Percentiles rank a stretch among this genome's conserved stretches.
Conservation (phyloP, 176 grass and related monocot species). For the Tillandsia leiboldiana region DNA sequence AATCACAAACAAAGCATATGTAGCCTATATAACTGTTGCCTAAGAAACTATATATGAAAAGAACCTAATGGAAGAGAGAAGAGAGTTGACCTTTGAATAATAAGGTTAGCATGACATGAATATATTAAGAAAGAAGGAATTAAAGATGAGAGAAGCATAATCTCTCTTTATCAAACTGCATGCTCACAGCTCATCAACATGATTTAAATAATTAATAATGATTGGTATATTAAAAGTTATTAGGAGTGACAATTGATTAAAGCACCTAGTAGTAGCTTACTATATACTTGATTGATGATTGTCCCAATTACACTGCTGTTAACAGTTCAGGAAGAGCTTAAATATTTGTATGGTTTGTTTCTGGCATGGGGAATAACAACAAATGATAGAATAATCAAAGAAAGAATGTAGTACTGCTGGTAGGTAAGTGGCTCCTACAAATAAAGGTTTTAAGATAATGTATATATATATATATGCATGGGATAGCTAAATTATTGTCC, state of each 20-base stretch:
- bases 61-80: neutral
- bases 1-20: neutral
- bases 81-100: constrained; percentile 5
- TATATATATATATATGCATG: too few species aligned
- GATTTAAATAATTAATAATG: neutral
- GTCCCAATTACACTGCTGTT: too few species aligned
- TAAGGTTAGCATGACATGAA: neutral
- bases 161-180: neutral
- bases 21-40: neutral
- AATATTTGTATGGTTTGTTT: too few species aligned
- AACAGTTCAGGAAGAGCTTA: too few species aligned
- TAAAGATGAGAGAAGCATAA: neutral
- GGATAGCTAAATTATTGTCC: too few species aligned
- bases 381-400: too few species aligned
- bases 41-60: neutral
- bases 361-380: too few species aligned
- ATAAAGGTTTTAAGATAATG: too few species aligned
- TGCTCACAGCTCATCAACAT: constrained; percentile 3
- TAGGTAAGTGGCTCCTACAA: too few species aligned
- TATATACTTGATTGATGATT: too few species aligned
- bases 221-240: neutral
- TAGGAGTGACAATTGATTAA: neutral
- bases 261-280: neutral
- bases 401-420: too few species aligned
- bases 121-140: constrained; percentile 8